phyloP scores from a whole-genome alignment of 2,329 filamentous ascomycete genomes.

The Aspergillus brasiliensis region DNA sequence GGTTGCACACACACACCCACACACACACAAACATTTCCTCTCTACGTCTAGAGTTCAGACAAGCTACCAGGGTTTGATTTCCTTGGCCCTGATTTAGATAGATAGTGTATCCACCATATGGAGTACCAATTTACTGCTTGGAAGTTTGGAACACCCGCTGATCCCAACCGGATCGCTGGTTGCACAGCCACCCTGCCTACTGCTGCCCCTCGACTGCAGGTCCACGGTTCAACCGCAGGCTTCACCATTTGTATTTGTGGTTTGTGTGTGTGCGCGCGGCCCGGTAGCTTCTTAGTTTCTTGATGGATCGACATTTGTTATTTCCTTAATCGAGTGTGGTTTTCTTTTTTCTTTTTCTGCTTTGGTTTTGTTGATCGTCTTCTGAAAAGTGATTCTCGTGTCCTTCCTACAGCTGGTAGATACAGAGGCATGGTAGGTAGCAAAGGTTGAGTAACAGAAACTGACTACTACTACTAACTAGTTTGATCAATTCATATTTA shows the following conservation, averaged over 20 bases:
- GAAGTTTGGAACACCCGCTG: neutral
- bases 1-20: neutral
- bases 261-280: neutral
- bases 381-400: neutral
- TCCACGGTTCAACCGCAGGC: slow-evolving; percentile 14
- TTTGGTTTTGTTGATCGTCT: too few species aligned
- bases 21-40: neutral
- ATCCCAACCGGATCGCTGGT: slow-evolving; percentile 16
- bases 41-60: neutral
- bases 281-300: slow-evolving; percentile 2
- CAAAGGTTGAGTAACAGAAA: too few species aligned
- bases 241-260: neutral
- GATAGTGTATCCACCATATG: too few species aligned
- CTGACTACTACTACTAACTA: too few species aligned
- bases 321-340: neutral
- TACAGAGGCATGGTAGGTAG: too few species aligned
- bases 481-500: too few species aligned
- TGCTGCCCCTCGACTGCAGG: slow-evolving; percentile 9
- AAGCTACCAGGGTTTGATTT: neutral
- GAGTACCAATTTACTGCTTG: neutral
- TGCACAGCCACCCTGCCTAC: slow-evolving; percentile 34
- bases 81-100: too few species aligned
- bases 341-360: neutral
- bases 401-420: neutral
- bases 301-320: neutral